Evolutionary conservation across 768 basidiomycete genomes (phyloP).

Genomic region (Kwoniella pini): DNA sequence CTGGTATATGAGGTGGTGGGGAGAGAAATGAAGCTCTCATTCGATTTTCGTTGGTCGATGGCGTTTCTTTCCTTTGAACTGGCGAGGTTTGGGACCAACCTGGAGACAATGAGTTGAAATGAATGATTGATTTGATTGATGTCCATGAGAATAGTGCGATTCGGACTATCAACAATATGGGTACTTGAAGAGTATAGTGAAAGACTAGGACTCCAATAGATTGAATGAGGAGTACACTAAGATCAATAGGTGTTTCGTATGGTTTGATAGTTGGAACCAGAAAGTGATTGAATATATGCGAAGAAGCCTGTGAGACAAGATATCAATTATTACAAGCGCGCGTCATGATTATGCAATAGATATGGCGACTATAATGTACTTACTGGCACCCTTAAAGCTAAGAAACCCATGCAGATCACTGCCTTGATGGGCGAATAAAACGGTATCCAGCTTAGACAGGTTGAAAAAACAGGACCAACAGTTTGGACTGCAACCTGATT

Average conservation of each 20-base stretch:
- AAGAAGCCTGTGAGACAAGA: constrained; percentile 40
- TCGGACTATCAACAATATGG: background rate
- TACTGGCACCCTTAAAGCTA: constrained; percentile 27
- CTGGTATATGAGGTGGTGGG: constrained; percentile 6
- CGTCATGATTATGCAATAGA: too few relatives aligned
- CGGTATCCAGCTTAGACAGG: constrained; percentile 38
- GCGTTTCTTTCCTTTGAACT: background rate
- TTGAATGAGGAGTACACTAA: constrained; percentile 34
- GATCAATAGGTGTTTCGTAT: constrained; percentile 45
- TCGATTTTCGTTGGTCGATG: background rate
- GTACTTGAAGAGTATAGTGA: constrained; percentile 24
- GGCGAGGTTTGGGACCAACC: too few relatives aligned
- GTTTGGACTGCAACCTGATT: constrained; percentile 12
- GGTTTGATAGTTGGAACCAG: constrained; percentile 21
- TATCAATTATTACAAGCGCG: too few relatives aligned
- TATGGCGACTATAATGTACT: constrained; percentile 2
- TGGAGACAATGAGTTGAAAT: too few relatives aligned
- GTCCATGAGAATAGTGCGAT: too few relatives aligned
- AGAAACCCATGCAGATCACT: constrained; percentile 19
- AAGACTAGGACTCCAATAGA: constrained; percentile 22
- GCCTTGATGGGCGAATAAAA: constrained; percentile 33
- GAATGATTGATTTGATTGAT: too few relatives aligned
- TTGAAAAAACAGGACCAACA: constrained; percentile 3
- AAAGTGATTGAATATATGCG: constrained; percentile 23
- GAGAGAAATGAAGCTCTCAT: constrained; percentile 3